phyloP scores from a whole-genome alignment of 371 early-diverging fungal species.

The Zychaea mexicana region DNA sequence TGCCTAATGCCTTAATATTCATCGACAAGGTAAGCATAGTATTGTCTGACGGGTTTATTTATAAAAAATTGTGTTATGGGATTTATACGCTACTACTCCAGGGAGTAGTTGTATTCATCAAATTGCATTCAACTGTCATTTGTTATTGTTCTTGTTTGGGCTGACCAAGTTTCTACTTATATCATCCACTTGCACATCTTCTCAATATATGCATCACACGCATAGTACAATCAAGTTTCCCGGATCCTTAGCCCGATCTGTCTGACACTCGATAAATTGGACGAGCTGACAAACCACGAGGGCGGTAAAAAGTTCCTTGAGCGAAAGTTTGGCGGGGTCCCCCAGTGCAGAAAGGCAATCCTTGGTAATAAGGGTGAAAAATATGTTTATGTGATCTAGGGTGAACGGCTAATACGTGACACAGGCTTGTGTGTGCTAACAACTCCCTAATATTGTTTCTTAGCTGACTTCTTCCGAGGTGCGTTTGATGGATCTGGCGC shows the following conservation, averaged over 20 bases:
- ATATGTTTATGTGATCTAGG: no score
- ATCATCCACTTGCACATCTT: no score
- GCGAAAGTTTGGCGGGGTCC: constrained; percentile 67
- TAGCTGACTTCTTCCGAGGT: constrained; percentile 90
- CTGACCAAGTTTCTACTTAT: no score
- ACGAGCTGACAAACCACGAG: constrained; percentile 56
- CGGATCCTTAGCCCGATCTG: constrained; percentile 91
- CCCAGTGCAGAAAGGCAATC: constrained; percentile 68
- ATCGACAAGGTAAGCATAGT: constrained; percentile 77
- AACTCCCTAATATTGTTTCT: not conserved
- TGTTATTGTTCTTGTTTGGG: no score
- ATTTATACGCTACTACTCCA: no score
- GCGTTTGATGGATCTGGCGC: constrained; percentile 97
- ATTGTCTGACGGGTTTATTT: not conserved
- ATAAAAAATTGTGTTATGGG: no score
- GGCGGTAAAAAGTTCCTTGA: constrained; percentile 69
- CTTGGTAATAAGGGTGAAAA: constrained; percentile 40
- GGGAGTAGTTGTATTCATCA: no score
- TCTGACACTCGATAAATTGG: constrained; percentile 74
- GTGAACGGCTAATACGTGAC: no score
- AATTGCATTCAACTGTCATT: no score
- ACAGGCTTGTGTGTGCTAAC: not conserved
- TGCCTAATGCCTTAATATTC: constrained; percentile 93
- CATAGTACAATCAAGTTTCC: constrained; percentile 93
- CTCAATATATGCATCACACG: no score